Evolutionary conservation across 2,329 filamentous ascomycete genomes (phyloP).

Genomic region (Seiridium cupressi): DNA sequence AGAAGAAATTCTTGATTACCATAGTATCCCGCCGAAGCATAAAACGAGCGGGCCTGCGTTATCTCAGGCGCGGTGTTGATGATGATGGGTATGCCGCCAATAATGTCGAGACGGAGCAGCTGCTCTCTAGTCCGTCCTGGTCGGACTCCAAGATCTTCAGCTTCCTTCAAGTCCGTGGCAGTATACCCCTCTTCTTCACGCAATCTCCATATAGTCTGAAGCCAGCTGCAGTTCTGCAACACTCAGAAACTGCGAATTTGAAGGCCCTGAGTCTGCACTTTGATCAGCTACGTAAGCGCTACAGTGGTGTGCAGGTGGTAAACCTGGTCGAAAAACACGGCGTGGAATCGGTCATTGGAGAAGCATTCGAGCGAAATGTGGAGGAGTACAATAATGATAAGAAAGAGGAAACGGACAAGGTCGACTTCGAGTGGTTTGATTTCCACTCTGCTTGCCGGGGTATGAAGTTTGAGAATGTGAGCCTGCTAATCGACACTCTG

Average conservation of each 20-base stretch:
- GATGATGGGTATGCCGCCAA: constrained; percentile 89
- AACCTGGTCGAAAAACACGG: constrained; percentile 89
- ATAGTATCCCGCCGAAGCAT: constrained; percentile 86
- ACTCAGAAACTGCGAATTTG: constrained; percentile 77
- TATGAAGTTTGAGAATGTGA: constrained; percentile 98
- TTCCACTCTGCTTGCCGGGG: constrained; percentile 90
- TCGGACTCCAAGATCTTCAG: constrained; percentile 67
- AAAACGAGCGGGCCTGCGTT: constrained; percentile 83
- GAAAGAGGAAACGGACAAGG: constrained; percentile 29
- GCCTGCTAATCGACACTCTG: constrained; percentile 70
- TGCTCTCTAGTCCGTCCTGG: constrained; percentile 73
- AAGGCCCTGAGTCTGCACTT: constrained; percentile 80
- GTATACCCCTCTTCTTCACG: constrained; percentile 92
- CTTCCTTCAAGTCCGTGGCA: constrained; percentile 84
- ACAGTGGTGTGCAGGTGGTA: constrained; percentile 75
- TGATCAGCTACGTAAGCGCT: constrained; percentile 62
- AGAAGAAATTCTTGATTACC: constrained; percentile 73
- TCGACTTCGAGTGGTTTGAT: constrained; percentile 94
- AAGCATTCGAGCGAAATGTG: constrained; percentile 70
- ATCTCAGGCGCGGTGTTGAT: constrained; percentile 85
- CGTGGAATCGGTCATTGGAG: constrained; percentile 75
- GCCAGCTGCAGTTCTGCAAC: constrained; percentile 77
- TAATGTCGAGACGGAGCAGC: constrained; percentile 91
- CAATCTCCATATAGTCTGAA: constrained; percentile 94
- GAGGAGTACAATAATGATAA: constrained; percentile 64